phyloP scores from a whole-genome alignment of 352 stramenopile genomes.

The Phytopythium mirpurense region DNA sequence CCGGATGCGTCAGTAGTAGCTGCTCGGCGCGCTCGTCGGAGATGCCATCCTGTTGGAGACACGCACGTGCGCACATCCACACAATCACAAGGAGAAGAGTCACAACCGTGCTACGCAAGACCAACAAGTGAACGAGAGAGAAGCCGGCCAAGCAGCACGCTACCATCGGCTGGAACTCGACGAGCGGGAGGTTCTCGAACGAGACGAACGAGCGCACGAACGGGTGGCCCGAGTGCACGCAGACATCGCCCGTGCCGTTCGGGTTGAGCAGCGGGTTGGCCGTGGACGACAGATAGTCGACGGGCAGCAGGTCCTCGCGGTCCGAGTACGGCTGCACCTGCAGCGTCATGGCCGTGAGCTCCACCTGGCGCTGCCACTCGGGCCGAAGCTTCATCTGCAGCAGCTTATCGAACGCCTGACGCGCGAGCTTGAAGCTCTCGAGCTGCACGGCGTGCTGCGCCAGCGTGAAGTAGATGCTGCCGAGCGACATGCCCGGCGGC shows the following conservation, averaged over 20 bases:
- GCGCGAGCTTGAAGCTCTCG: constrained; percentile 91
- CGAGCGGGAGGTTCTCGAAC: constrained; percentile 94
- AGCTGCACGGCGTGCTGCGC: constrained; percentile 89
- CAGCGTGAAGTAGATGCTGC: constrained; percentile 93
- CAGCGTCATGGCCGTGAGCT: constrained; percentile 90
- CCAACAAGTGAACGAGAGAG: too few species aligned
- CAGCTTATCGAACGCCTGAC: constrained; percentile 92
- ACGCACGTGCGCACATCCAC: too few species aligned
- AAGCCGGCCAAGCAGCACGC: constrained; percentile 1
- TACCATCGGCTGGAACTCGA: constrained; percentile 90
- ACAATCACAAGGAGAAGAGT: too few species aligned
- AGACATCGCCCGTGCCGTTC: constrained; percentile 85
- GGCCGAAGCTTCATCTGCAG: constrained; percentile 82
- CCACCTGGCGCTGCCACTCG: constrained; percentile 85
- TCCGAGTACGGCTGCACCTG: constrained; percentile 92
- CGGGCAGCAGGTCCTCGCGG: constrained; percentile 90
- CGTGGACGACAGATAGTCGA: constrained; percentile 93
- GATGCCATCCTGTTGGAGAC: constrained; percentile 34
- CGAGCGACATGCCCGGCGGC: constrained; percentile 84
- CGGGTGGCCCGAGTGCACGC: constrained; percentile 90
- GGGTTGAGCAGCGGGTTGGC: constrained; percentile 92
- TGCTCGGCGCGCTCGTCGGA: constrained; percentile 83
- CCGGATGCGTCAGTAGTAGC: constrained; percentile 67
- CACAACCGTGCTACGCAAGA: too few species aligned
- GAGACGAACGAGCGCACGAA: constrained; percentile 94